A percentile compares a stretch with the other conserved stretches of the same genome.
Evolutionary conservation across 768 basidiomycete species (phyloP).

Genomic region (Trametes punicea): DNA sequence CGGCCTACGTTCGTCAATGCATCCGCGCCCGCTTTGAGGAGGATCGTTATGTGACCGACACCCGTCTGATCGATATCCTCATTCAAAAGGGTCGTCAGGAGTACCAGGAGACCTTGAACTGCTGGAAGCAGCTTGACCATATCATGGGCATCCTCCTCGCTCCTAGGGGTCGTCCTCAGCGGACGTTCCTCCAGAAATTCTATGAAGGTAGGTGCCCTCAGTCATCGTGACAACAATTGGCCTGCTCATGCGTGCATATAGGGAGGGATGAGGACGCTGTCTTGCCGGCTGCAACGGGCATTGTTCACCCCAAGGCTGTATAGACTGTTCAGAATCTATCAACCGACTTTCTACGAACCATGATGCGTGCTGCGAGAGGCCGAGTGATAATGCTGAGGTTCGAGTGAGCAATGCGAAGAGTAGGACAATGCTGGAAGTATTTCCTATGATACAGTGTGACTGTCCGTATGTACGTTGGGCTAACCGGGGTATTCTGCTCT

Average conservation of each 20-base stretch:
- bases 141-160: constrained; percentile 67
- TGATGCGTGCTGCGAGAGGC: neutral
- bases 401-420: too few relatives aligned
- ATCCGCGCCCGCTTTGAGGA: constrained; percentile 86
- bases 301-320: constrained; percentile 26
- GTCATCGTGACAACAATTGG: too few relatives aligned
- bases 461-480: neutral
- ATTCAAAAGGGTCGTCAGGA: constrained; percentile 82
- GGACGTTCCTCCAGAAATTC: constrained; percentile 80
- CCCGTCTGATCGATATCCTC: constrained; percentile 80
- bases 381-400: too few relatives aligned
- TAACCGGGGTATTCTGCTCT: neutral
- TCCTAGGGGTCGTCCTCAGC: constrained; percentile 42
- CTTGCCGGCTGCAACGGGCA: constrained; percentile 64
- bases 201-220: constrained; percentile 64
- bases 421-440: neutral
- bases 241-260: constrained; percentile 26
- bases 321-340: constrained; percentile 10
- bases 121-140: constrained; percentile 88
- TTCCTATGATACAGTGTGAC: neutral
- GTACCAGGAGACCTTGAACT: constrained; percentile 92
- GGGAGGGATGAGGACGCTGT: constrained; percentile 75
- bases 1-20: constrained; percentile 71
- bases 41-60: constrained; percentile 79
- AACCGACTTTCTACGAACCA: neutral